Percentiles rank a stretch among this genome's conserved stretches.
Conservation (phyloP, 108 stramenopile species). For the Mediolabrus comicus region DNA sequence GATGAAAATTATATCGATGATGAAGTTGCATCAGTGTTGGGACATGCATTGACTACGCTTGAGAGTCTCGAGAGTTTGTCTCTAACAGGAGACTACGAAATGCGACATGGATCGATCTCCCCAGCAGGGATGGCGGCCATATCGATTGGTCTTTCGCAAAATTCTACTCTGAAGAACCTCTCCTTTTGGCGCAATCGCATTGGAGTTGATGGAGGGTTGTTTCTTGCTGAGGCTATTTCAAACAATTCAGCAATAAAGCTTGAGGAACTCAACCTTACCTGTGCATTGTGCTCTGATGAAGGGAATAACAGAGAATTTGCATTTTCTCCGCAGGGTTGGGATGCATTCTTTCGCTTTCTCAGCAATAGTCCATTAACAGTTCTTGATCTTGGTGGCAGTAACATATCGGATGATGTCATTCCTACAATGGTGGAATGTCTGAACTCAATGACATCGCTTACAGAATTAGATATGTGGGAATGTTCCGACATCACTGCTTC, state of each 20-base stretch:
- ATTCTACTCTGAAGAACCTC: background rate
- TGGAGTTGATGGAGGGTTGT: background rate
- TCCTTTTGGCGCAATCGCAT: background rate
- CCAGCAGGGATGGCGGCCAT: background rate
- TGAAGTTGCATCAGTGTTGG: background rate
- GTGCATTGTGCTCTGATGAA: background rate
- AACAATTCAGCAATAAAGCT: background rate
- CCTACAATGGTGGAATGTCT: background rate
- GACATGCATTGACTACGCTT: background rate
- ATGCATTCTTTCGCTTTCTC: background rate
- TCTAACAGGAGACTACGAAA: background rate
- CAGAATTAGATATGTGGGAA: background rate
- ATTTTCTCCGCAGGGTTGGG: background rate
- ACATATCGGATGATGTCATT: background rate
- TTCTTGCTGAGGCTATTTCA: background rate
- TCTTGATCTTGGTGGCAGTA: background rate
- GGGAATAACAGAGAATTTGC: too few species aligned
- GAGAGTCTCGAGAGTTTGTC: background rate
- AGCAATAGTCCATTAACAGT: background rate
- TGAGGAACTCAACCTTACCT: background rate
- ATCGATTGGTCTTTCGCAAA: background rate
- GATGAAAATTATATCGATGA: slow-evolving; percentile 1
- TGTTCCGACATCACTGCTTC: background rate
- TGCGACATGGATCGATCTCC: background rate
- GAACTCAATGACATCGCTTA: background rate